These are phyloP conservation scores for Starmera caribaea DNA, from an alignment of 805 yeast genomes.

Conservation along the genomic window DNA sequence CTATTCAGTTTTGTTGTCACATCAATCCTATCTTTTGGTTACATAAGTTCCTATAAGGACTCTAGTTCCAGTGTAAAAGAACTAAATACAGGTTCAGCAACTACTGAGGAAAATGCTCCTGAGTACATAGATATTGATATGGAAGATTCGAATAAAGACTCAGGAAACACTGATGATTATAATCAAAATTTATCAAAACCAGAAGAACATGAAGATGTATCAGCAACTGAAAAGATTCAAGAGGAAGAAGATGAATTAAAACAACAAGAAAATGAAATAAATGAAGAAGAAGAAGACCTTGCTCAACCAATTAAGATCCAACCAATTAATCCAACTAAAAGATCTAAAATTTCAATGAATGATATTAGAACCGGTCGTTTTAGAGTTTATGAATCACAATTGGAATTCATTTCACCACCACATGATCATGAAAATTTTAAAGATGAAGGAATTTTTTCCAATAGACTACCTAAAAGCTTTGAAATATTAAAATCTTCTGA, in stretches of 20 bases:
- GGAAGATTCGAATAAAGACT: too few relatives aligned
- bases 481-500: conserved; percentile 11
- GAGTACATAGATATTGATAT: too few relatives aligned
- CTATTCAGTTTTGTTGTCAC: too few relatives aligned
- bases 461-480: conserved; percentile 3
- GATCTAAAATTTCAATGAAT: conserved; percentile 8
- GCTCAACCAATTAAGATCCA: neutral
- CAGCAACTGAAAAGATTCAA: neutral
- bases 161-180: neutral
- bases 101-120: too few relatives aligned
- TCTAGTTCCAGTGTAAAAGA: too few relatives aligned
- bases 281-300: neutral
- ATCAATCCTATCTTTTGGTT: too few relatives aligned
- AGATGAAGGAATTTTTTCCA: conserved; percentile 17
- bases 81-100: too few relatives aligned
- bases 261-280: neutral
- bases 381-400: conserved; percentile 5
- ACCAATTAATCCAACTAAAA: neutral
- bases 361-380: conserved; percentile 13
- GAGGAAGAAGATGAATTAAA: neutral
- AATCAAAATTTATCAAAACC: neutral
- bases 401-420: conserved; percentile 12
- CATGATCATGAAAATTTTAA: neutral
- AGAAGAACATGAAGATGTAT: neutral
- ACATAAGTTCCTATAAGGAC: too few relatives aligned